Base-by-base conservation (phyloP, 164 flowering plant genomes). In the Warburgia ugandensis region DNA sequence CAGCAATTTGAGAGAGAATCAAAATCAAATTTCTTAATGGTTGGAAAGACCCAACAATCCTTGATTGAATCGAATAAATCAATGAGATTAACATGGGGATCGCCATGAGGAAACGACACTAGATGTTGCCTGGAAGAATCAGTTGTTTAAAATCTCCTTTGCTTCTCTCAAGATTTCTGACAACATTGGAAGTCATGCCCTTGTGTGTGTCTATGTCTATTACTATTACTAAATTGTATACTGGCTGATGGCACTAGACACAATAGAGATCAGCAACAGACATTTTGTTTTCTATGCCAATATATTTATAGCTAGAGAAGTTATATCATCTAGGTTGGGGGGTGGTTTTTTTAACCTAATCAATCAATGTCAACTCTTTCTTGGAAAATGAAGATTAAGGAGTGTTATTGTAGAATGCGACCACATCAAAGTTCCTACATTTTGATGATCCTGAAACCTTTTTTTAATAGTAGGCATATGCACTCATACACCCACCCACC, bases 301-400 rank as follows among this genome's bases (percentile, higher is more conserved):
- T 35, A 29, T 51, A 45, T 47, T 45, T 17, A 53, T 50, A 52
- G 32, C 19, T 36, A 5, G 33, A 53, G 53, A 51, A 45, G 48
- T 62, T 48, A 52, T 56, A 43, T 48, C 51, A 61, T 55, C 35
- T 58, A 59, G 51, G n/a, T n/a, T n/a, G n/a, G n/a, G 50, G 30
- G 48, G 40, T 27, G 30, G 39, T 30, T 21, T 41, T 26, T 55
- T 30, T 48, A 48, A 51, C 45, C 36, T 54, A 52, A 47, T 30
- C 50, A 21, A 61, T 68, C 60, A 59, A 61, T 65, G 81, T 73
- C 75, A 76, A 68, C 76, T 52, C n/a, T 58, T 57, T 47, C 54
- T 60, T 66, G 36, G 68, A 50, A 57, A 69, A 65, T 43, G 36
- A 20, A 46, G 59, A 29, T 13, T 42, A 45, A 26, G 48, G 26